Base-by-base conservation (phyloP, 1,284 basidiomycete species). In the Leccinum laetum region DNA sequence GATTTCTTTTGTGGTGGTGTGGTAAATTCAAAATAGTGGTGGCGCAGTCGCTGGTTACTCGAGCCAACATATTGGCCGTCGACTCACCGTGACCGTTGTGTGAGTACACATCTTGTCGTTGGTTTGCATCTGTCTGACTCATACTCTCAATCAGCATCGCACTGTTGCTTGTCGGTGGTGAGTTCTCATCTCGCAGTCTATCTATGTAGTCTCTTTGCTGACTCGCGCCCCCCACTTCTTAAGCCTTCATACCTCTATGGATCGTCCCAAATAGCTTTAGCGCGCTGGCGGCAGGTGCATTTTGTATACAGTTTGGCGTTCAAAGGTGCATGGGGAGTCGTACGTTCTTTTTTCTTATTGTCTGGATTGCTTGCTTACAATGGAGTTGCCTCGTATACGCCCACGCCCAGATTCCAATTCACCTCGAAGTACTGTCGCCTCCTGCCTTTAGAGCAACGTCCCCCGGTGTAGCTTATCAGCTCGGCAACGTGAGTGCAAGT, bases 401-500 rank as follows among this genome's bases (percentile, higher is more conserved):
- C 26, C 5, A 29, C 18, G n/a, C 11, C 32, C 71, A 90, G 81
- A 90, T 95, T 69, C 93, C 93, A 1, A 93, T 95, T 73, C 90
- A 93, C 75, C 84, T 98, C 7, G 86, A 90, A 7, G 97, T 98
- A 77, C 87, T 97, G 77, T 91, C 93, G 0, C 95, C 95, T 0
- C 90, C 95, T 7, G 95, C 94, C 0, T 99, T 97, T 85, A 85
- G 96, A 62, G 94, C 95, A 8, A 93, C 93, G 0, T 98, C 96
- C 84, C 91, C 93, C 39, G 96, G 96, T 69, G 86, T 97, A 2
- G 90, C 92, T 2, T 99, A 97, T 79, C 95, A 98, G 75, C 72
- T 95, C 49, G 91, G 93, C 64, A 92, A 92, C 77, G 81, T 84
- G 58, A 60, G 81, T 77, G 4, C 26, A 5, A 11, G 16, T 46